phyloP scores from a whole-genome alignment of 306 rosid genomes.

The Cucurbita argyrosperma region DNA sequence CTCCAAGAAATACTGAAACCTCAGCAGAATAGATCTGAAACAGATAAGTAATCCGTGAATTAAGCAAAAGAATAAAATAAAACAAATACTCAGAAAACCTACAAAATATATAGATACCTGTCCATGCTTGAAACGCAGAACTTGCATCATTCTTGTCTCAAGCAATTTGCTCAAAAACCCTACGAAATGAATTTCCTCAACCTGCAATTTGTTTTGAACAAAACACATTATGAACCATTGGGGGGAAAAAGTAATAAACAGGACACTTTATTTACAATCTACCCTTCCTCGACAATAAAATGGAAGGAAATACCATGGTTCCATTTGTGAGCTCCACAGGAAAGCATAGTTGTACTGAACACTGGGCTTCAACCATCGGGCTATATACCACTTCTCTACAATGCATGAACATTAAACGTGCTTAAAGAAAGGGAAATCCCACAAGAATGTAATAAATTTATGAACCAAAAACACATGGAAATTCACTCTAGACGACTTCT shows the following conservation, averaged over 20 bases:
- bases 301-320: constrained; percentile 44
- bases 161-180: constrained; percentile 91
- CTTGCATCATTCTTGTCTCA: constrained; percentile 84
- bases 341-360: constrained; percentile 86
- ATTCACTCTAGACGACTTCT: not conserved
- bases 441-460: not conserved
- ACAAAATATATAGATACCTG: constrained; percentile 39
- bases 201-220: constrained; percentile 21
- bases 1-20: constrained; percentile 89
- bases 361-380: constrained; percentile 96
- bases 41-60: constrained; percentile 19
- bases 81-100: constrained; percentile 6
- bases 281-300: constrained; percentile 3
- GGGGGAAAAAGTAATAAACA: not conserved
- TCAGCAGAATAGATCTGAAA: constrained; percentile 69
- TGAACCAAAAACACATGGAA: not conserved
- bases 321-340: constrained; percentile 82
- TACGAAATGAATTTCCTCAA: constrained; percentile 77
- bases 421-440: constrained; percentile 20
- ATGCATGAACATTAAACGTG: constrained; percentile 13
- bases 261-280: not conserved
- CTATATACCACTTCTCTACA: constrained; percentile 80
- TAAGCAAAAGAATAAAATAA: constrained; percentile 6
- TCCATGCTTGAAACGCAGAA: constrained; percentile 90
- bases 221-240: not conserved